Percentiles rank a stretch among this genome's conserved stretches.
Evolutionary conservation across 1,139 yeast genomes (phyloP).

Genomic region (Debaryomyces psychrophilus): DNA sequence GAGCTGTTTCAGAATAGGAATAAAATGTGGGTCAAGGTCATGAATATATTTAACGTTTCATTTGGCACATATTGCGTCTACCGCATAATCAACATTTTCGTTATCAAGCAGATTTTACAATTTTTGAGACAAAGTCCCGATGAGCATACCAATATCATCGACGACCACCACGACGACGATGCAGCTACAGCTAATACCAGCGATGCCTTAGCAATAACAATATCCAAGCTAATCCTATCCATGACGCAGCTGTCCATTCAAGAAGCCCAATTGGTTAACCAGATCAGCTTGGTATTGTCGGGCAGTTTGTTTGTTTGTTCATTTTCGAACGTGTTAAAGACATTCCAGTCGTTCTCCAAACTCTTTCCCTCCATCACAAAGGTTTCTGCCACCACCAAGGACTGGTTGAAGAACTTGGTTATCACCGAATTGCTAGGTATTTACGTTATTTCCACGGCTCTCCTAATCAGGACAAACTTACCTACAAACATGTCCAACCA

Average conservation of each 20-base stretch:
- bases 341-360: conserved; percentile 47
- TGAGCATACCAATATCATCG: background rate
- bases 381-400: conserved; percentile 29
- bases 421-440: conserved; percentile 75
- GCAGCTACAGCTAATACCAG: conserved; percentile 30
- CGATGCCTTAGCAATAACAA: conserved; percentile 69
- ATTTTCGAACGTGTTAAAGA: conserved; percentile 60
- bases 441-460: conserved; percentile 78
- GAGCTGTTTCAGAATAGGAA: conserved; percentile 11
- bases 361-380: conserved; percentile 34
- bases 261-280: conserved; percentile 61
- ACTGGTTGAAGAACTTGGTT: conserved; percentile 50
- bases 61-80: conserved; percentile 70
- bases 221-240: conserved; percentile 52
- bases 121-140: background rate
- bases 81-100: conserved; percentile 53
- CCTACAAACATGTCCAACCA: conserved; percentile 61
- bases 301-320: conserved; percentile 70
- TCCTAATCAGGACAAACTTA: conserved; percentile 73
- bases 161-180: conserved; percentile 14
- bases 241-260: conserved; percentile 33
- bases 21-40: conserved; percentile 6
- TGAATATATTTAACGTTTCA: conserved; percentile 23
- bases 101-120: conserved; percentile 40
- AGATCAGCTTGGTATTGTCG: conserved; percentile 64